Evolutionary conservation across 2,329 filamentous ascomycete genomes (phyloP).

Genomic region (Rugonectria rugulosa): DNA sequence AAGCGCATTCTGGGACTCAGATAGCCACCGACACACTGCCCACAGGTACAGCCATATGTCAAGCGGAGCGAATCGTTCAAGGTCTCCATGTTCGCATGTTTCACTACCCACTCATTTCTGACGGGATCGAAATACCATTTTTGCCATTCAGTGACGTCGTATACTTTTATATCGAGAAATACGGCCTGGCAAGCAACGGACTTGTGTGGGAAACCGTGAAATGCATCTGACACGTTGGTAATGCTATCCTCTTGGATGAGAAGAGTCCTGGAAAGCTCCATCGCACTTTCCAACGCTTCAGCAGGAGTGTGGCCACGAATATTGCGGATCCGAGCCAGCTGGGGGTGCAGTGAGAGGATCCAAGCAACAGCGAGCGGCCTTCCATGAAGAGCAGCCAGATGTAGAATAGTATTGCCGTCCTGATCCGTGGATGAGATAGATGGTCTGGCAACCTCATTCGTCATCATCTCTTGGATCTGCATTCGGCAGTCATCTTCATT

Average conservation of each 20-base stretch:
- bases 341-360: neutral
- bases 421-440: neutral
- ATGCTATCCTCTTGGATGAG: too few species aligned
- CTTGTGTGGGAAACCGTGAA: neutral
- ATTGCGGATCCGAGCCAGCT: slow-evolving; percentile 1
- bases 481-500: neutral
- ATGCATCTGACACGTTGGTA: neutral
- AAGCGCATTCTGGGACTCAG: slow-evolving; percentile 11
- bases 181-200: neutral
- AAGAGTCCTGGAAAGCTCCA: neutral
- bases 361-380: neutral
- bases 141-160: neutral
- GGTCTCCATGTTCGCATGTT: neutral
- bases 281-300: neutral
- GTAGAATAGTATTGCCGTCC: slow-evolving; percentile 10
- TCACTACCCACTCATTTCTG: neutral
- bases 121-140: neutral
- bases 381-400: neutral
- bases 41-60: slow-evolving; percentile 12
- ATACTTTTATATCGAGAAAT: neutral
- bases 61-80: neutral
- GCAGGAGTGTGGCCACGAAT: slow-evolving; percentile 4
- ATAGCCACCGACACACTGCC: slow-evolving; percentile 9
- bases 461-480: neutral
- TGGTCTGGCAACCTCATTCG: neutral